phyloP scores from a whole-genome alignment of 2,329 filamentous ascomycete genomes.

The Pyricularia pennisetigena region DNA sequence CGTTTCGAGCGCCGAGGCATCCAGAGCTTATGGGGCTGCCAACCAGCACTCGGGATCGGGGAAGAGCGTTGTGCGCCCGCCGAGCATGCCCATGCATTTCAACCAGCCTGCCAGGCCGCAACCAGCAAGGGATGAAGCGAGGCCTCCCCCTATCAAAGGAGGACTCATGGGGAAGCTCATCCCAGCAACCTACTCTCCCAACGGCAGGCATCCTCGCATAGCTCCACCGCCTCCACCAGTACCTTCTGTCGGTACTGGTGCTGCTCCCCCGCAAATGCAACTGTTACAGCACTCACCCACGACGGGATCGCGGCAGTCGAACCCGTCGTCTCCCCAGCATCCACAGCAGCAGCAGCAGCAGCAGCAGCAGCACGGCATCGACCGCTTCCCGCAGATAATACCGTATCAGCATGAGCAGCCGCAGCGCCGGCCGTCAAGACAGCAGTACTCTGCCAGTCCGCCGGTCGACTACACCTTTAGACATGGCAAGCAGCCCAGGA shows the following conservation, averaged over 20 bases:
- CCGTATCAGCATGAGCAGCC: not conserved
- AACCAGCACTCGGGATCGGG: not conserved
- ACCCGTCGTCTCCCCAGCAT: not conserved
- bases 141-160: not conserved
- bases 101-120: not conserved
- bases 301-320: not conserved
- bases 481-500: not conserved
- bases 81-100: not conserved
- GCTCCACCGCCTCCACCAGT: not conserved
- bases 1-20: not conserved
- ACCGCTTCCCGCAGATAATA: not conserved
- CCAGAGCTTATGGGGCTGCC: not conserved
- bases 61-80: constrained; percentile 4
- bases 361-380: not conserved
- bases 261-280: no score
- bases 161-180: constrained; percentile 4
- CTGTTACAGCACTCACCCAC: not conserved
- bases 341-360: not conserved
- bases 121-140: not conserved
- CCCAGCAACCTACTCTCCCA: constrained; percentile 3
- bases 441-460: constrained; percentile 1
- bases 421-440: not conserved
- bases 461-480: not conserved
- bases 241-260: not conserved
- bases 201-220: constrained; percentile 1